Evolutionary conservation across 768 basidiomycete species (phyloP).

Genomic region (Cyathus striatus): DNA sequence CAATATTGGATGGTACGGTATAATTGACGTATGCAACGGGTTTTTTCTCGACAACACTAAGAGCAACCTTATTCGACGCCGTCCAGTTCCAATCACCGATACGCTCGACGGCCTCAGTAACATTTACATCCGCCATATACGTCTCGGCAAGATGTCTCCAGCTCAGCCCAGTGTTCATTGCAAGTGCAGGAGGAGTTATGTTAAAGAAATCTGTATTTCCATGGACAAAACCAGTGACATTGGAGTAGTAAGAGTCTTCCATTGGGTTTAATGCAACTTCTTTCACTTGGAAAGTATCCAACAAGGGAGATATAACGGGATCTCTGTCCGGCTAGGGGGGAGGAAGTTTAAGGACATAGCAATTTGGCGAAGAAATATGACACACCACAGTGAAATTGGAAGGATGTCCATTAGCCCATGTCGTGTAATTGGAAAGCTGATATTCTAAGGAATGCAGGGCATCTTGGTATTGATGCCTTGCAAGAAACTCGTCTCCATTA

Average conservation of each 20-base stretch:
- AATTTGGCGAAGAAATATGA: conserved; percentile 5
- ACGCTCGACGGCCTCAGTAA: conserved; percentile 41
- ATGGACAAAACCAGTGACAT: conserved; percentile 76
- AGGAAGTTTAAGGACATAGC: conserved; percentile 1
- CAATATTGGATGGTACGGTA: conserved; percentile 31
- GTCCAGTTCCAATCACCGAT: conserved; percentile 71
- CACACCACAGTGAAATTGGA: conserved; percentile 65
- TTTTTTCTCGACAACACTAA: conserved; percentile 63
- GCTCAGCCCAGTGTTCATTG: conserved; percentile 27
- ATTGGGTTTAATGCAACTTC: conserved; percentile 39
- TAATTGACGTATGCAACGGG: conserved; percentile 29
- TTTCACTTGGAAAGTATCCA: conserved; percentile 42
- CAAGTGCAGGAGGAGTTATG: conserved; percentile 45
- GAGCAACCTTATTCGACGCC: conserved; percentile 50
- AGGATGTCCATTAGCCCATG: conserved; percentile 66
- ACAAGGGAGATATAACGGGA: conserved; percentile 35
- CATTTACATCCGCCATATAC: conserved; percentile 45
- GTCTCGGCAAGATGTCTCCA: conserved; percentile 50
- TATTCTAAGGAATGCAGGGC: conserved; percentile 50
- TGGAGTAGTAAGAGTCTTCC: conserved; percentile 59
- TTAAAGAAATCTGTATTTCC: conserved; percentile 61
- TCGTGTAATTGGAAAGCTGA: conserved; percentile 68
- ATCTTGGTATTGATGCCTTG: conserved; percentile 62
- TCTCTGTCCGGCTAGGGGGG: conserved; percentile 41
- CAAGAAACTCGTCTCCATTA: conserved; percentile 61